phyloP scores from a whole-genome alignment of 805 yeast species.

The Candida chauliodis region DNA sequence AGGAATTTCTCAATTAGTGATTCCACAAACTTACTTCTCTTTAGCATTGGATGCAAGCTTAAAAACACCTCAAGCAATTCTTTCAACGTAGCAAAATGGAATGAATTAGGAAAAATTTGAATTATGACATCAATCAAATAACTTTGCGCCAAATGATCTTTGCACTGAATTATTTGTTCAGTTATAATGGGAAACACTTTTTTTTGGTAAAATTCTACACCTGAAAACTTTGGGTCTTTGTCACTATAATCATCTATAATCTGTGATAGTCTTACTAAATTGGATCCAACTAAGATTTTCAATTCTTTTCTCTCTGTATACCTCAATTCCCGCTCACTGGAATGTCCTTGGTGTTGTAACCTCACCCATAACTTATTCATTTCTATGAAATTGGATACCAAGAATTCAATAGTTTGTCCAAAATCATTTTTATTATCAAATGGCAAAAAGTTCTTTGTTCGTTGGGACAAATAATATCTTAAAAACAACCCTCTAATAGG shows the following conservation, averaged over 20 bases:
- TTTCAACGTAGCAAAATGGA: slow-evolving; percentile 74
- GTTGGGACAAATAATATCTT: slow-evolving; percentile 82
- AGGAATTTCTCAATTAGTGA: slow-evolving; percentile 72
- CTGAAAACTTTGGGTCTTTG: slow-evolving; percentile 18
- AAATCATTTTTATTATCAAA: slow-evolving; percentile 36
- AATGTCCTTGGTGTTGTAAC: slow-evolving; percentile 91
- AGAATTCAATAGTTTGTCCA: slow-evolving; percentile 70
- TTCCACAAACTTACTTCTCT: slow-evolving; percentile 59
- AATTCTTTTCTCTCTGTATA: slow-evolving; percentile 80
- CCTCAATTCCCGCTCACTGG: slow-evolving; percentile 73
- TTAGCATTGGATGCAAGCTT: slow-evolving; percentile 67
- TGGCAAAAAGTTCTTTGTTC: slow-evolving; percentile 68
- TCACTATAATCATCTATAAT: slow-evolving; percentile 63
- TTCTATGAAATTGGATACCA: slow-evolving; percentile 85
- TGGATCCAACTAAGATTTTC: slow-evolving; percentile 89
- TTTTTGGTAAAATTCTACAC: slow-evolving; percentile 33
- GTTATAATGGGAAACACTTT: slow-evolving; percentile 73
- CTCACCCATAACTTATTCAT: slow-evolving; percentile 99
- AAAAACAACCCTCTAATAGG: slow-evolving; percentile 90
- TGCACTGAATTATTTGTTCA: slow-evolving; percentile 89
- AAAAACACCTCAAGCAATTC: slow-evolving; percentile 62
- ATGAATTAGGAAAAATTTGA: slow-evolving; percentile 93
- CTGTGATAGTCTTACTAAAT: slow-evolving; percentile 84
- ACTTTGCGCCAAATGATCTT: slow-evolving; percentile 89
- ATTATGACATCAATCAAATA: slow-evolving; percentile 86